Evolutionary conservation across 1,139 yeast genomes (phyloP).

Genomic region (Hansenula sp.): DNA sequence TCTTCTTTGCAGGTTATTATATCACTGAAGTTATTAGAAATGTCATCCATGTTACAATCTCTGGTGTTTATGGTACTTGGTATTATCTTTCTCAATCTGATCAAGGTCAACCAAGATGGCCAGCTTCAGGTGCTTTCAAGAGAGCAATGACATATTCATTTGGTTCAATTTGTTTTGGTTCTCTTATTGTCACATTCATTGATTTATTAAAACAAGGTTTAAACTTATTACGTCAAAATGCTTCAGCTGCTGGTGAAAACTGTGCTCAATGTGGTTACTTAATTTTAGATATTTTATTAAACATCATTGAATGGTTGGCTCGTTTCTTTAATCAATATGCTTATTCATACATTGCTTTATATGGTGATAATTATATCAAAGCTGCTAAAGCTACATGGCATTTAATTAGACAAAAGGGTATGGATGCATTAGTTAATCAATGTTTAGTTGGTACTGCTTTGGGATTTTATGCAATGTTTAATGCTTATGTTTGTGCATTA

Average conservation of each 20-base stretch:
- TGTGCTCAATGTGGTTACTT: slow-evolving; percentile 53
- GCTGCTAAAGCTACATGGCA: slow-evolving; percentile 84
- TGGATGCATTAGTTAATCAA: slow-evolving; percentile 84
- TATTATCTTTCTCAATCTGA: slow-evolving; percentile 74
- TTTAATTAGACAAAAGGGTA: slow-evolving; percentile 71
- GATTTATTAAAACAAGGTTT: slow-evolving; percentile 56
- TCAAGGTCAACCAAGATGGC: slow-evolving; percentile 76
- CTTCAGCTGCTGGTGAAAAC: slow-evolving; percentile 49
- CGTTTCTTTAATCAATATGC: slow-evolving; percentile 90
- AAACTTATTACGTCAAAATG: slow-evolving; percentile 45
- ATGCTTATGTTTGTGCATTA: slow-evolving; percentile 65
- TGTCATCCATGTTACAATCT: slow-evolving; percentile 77
- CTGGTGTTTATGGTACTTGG: slow-evolving; percentile 92
- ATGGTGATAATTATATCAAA: slow-evolving; percentile 71
- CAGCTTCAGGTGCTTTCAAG: slow-evolving; percentile 78
- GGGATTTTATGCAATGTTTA: slow-evolving; percentile 65
- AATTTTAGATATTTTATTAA: slow-evolving; percentile 55
- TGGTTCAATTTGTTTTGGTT: slow-evolving; percentile 89
- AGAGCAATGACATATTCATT: slow-evolving; percentile 83
- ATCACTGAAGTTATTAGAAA: slow-evolving; percentile 82
- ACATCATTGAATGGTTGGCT: slow-evolving; percentile 72
- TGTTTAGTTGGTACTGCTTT: slow-evolving; percentile 75
- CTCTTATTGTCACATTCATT: slow-evolving; percentile 72
- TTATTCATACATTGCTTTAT: slow-evolving; percentile 80
- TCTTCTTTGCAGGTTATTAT: slow-evolving; percentile 82